phyloP scores from a whole-genome alignment of 495 filamentous ascomycete species.

The Penicillium coffeae region DNA sequence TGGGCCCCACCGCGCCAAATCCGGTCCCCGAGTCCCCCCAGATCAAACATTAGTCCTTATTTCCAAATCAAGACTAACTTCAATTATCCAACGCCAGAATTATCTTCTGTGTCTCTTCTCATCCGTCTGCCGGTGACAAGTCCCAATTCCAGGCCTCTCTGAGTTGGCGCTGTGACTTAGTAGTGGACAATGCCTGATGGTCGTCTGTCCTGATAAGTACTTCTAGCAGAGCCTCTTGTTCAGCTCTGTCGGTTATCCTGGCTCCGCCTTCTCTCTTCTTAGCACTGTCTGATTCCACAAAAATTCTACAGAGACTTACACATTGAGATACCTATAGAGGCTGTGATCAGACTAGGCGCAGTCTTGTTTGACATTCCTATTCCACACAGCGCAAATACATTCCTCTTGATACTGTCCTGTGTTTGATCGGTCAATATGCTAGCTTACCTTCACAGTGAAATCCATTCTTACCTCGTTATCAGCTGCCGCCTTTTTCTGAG shows the following conservation, averaged over 20 bases:
- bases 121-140: no score
- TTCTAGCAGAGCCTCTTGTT: conserved; percentile 1
- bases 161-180: not conserved
- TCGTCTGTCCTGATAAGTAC: conserved; percentile 2
- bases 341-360: conserved; percentile 1
- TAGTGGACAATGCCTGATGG: not conserved
- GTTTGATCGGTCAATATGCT: not conserved
- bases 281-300: not conserved
- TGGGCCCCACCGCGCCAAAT: no score
- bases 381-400: conserved; percentile 1
- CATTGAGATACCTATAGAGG: conserved; percentile 2
- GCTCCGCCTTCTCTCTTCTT: not conserved
- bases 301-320: not conserved
- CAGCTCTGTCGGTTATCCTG: not conserved
- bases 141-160: not conserved
- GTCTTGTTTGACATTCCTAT: conserved; percentile 4
- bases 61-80: no score
- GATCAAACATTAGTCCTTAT: no score
- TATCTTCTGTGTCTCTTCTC: no score
- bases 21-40: no score
- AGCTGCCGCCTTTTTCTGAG: not conserved
- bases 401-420: not conserved
- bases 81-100: no score
- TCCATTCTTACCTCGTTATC: not conserved
- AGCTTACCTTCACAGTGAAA: not conserved